Conservation (phyloP, 441 rosid genomes). For the Adansonia rubrostipa region DNA sequence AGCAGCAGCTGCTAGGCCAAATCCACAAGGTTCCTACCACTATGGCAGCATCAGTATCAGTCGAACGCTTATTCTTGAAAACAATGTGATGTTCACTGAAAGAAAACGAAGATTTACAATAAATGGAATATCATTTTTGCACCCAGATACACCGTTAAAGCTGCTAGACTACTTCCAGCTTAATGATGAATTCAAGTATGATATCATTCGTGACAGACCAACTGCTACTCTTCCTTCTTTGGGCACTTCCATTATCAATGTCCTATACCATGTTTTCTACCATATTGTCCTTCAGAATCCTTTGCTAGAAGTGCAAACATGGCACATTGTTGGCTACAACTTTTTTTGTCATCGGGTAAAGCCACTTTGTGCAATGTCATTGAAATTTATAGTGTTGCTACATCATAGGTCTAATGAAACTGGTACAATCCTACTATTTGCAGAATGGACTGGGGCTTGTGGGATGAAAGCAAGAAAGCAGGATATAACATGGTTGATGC, state of each 20-base stretch:
- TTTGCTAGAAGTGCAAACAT: slow-evolving; percentile 36
- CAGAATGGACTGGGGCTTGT: slow-evolving; percentile 38
- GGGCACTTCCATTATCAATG: slow-evolving; percentile 32
- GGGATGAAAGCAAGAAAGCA: slow-evolving; percentile 35
- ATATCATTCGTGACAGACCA: slow-evolving; percentile 22
- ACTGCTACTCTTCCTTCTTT: not conserved
- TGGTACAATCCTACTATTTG: not conserved
- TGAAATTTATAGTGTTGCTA: not conserved
- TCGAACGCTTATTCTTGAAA: slow-evolving; percentile 38
- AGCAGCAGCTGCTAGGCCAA: slow-evolving; percentile 44
- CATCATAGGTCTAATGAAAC: not conserved
- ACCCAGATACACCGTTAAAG: slow-evolving; percentile 40
- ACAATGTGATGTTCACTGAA: slow-evolving; percentile 24
- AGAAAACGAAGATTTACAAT: slow-evolving; percentile 31
- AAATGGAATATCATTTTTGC: slow-evolving; percentile 40
- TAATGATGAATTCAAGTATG: not conserved
- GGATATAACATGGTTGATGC: slow-evolving; percentile 46
- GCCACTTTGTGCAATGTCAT: not conserved
- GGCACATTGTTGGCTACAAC: slow-evolving; percentile 50
- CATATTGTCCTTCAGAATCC: slow-evolving; percentile 41
- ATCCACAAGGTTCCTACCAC: slow-evolving; percentile 51
- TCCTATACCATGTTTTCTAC: slow-evolving; percentile 30
- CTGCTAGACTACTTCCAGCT: slow-evolving; percentile 34
- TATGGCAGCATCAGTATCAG: slow-evolving; percentile 34
- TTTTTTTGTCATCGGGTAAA: slow-evolving; percentile 53